Conservation (phyloP, 176 grass and related monocot species). For the Lolium perenne region DNA sequence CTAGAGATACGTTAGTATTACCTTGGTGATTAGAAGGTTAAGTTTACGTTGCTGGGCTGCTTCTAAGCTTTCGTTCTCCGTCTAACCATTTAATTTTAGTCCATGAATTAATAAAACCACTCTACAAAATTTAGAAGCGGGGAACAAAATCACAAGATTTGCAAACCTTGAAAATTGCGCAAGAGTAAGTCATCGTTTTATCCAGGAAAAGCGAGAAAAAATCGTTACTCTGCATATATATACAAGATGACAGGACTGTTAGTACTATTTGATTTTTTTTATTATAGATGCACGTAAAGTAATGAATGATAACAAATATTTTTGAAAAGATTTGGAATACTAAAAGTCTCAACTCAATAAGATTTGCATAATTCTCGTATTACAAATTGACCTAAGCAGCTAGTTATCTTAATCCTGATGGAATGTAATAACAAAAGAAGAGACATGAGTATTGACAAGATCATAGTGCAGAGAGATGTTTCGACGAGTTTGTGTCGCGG, state of each 20-base stretch:
- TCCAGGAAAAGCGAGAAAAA: slow-evolving; percentile 1
- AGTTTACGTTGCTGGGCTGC: not conserved
- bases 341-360: not conserved
- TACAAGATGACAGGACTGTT: not conserved
- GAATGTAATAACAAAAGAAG: not conserved
- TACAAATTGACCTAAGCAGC: not conserved
- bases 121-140: not conserved
- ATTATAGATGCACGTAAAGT: not conserved
- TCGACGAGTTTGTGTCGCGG: not conserved
- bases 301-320: not conserved
- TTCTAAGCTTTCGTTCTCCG: slow-evolving; percentile 19
- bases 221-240: not conserved
- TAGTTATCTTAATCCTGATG: not conserved
- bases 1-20: not conserved
- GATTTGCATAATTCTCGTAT: not conserved
- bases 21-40: slow-evolving; percentile 5
- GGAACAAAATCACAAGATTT: not conserved
- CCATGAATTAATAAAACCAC: not conserved
- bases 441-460: slow-evolving; percentile 1
- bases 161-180: not conserved
- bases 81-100: not conserved
- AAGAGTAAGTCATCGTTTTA: slow-evolving; percentile 14
- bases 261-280: not conserved
- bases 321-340: not conserved
- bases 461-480: slow-evolving; percentile 1